Evolutionary conservation across 1,284 basidiomycete genomes (phyloP).

Genomic region (Puccinia polysora): DNA sequence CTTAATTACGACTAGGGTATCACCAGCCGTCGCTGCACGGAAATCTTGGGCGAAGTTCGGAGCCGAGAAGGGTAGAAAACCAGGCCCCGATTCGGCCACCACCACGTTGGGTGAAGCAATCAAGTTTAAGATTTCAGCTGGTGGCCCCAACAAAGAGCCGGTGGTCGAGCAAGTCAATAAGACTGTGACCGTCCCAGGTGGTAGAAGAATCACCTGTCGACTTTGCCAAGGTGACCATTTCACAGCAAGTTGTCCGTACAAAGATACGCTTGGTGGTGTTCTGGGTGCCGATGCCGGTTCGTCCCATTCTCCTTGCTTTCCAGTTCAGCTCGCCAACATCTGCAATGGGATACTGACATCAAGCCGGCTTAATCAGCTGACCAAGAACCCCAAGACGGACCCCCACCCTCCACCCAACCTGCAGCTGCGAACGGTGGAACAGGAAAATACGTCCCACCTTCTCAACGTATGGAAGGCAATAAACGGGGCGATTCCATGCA

Average conservation of each 20-base stretch:
- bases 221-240: constrained; percentile 96
- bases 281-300: constrained; percentile 58
- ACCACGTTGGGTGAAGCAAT: constrained; percentile 94
- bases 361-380: constrained; percentile 14
- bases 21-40: constrained; percentile 85
- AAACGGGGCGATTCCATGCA: constrained; percentile 75
- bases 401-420: constrained; percentile 55
- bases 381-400: constrained; percentile 58
- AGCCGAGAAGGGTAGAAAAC: constrained; percentile 75
- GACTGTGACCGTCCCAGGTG: constrained; percentile 54
- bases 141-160: constrained; percentile 62
- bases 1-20: constrained; percentile 85
- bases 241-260: constrained; percentile 97
- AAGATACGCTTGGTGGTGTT: constrained; percentile 70
- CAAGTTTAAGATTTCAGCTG: constrained; percentile 73
- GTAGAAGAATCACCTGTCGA: constrained; percentile 84
- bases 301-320: not conserved
- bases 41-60: constrained; percentile 91
- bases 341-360: not conserved
- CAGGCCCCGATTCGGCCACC: constrained; percentile 87
- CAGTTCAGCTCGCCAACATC: constrained; percentile 34
- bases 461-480: constrained; percentile 66
- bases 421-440: constrained; percentile 53
- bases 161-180: constrained; percentile 67
- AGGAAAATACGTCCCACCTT: constrained; percentile 90